phyloP scores from a whole-genome alignment of 257 asterid species.

The Primulina eburnea region DNA sequence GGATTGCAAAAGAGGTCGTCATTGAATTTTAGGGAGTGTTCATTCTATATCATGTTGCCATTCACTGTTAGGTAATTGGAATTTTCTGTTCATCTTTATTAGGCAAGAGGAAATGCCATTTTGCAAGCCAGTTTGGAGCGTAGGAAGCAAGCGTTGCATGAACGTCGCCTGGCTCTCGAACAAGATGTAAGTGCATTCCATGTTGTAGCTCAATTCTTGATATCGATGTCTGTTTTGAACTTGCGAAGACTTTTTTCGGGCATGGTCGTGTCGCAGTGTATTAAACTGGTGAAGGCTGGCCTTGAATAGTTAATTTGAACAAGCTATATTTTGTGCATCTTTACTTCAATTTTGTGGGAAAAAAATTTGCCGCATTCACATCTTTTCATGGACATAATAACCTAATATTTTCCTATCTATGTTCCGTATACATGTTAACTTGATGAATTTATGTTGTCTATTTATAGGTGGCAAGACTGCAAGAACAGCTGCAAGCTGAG shows the following conservation, averaged over 20 bases:
- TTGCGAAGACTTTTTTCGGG: neutral
- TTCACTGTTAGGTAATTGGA: slow-evolving; percentile 22
- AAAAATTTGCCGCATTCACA: neutral
- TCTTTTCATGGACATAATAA: slow-evolving; percentile 11
- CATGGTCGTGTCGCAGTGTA: neutral
- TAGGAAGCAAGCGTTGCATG: slow-evolving; percentile 92
- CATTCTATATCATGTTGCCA: slow-evolving; percentile 9
- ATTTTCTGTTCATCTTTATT: slow-evolving; percentile 22
- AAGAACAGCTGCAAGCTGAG: slow-evolving; percentile 98
- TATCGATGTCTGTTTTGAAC: neutral
- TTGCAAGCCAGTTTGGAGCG: slow-evolving; percentile 96
- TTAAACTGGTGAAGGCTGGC: neutral
- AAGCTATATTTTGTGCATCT: slow-evolving; percentile 1
- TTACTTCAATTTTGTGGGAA: neutral
- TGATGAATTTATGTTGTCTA: slow-evolving; percentile 22
- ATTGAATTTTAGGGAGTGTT: slow-evolving; percentile 21
- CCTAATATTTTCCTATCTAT: slow-evolving; percentile 2
- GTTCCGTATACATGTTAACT: slow-evolving; percentile 4
- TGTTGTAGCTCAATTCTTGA: neutral
- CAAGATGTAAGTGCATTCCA: slow-evolving; percentile 64
- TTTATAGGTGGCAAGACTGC: slow-evolving; percentile 80
- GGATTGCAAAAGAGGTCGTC: slow-evolving; percentile 89
- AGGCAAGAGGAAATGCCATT: slow-evolving; percentile 96
- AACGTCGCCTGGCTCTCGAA: slow-evolving; percentile 90
- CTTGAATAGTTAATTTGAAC: neutral